A percentile compares a stretch with the other conserved stretches of the same genome.
phyloP scores from a whole-genome alignment of 2,329 filamentous ascomycete species.

The Niveomyces coronatus region DNA sequence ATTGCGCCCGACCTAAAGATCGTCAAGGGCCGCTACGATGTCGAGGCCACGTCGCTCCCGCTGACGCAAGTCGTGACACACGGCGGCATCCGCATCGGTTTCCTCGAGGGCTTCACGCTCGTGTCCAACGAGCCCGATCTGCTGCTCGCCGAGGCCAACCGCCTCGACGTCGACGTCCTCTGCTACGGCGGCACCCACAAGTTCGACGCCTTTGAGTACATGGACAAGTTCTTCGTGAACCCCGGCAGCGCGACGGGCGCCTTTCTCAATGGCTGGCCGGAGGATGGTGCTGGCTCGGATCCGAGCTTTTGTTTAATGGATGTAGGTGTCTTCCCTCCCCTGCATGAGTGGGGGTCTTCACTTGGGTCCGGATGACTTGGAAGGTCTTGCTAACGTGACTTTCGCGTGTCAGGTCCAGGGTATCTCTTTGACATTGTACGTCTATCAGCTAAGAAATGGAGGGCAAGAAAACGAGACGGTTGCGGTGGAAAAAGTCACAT shows the following conservation, averaged over 20 bases:
- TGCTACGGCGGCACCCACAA: constrained; percentile 60
- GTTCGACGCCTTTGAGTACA: constrained; percentile 63
- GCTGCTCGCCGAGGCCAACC: constrained; percentile 56
- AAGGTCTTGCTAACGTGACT: constrained; percentile 15
- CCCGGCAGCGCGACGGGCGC: constrained; percentile 57
- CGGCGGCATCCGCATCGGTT: constrained; percentile 54
- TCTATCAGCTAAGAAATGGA: constrained; percentile 77
- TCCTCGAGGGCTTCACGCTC: constrained; percentile 58
- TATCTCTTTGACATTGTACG: constrained; percentile 89
- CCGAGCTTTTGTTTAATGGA: constrained; percentile 98
- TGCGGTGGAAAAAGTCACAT: constrained; percentile 77
- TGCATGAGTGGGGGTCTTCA: not conserved
- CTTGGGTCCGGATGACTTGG: not conserved
- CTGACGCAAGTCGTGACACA: constrained; percentile 57
- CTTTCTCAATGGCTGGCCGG: constrained; percentile 46
- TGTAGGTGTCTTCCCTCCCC: constrained; percentile 47
- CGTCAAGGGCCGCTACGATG: constrained; percentile 56
- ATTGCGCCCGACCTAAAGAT: constrained; percentile 64
- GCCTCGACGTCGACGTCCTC: constrained; percentile 57
- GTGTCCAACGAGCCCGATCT: constrained; percentile 58
- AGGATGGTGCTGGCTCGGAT: constrained; percentile 59
- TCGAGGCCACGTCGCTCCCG: constrained; percentile 55
- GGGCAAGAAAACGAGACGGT: constrained; percentile 69
- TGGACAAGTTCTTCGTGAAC: constrained; percentile 66
- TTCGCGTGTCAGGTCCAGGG: constrained; percentile 87